Percentiles rank a stretch among this genome's conserved stretches.
These are phyloP conservation scores for Nannochloris sp. DNA, from an alignment of 139 green algal species.

Conservation along the genomic window DNA sequence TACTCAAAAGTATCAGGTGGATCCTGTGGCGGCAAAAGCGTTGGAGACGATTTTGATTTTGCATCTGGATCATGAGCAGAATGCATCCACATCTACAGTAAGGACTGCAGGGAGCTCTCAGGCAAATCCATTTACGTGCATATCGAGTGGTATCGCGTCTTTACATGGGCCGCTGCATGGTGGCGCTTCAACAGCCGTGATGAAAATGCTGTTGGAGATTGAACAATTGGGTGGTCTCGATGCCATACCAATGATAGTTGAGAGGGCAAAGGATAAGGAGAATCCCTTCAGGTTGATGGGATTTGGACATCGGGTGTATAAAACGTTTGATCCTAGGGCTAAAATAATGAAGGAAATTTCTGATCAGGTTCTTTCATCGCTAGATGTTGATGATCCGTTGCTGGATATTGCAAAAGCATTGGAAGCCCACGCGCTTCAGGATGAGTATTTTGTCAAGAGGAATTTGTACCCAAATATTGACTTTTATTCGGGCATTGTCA, in stretches of 20 bases:
- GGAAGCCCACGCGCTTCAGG: constrained; percentile 47
- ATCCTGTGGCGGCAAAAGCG: constrained; percentile 37
- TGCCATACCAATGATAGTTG: constrained; percentile 16
- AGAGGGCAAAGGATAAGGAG: constrained; percentile 1
- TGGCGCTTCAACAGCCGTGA: constrained; percentile 59
- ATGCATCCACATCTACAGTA: constrained; percentile 55
- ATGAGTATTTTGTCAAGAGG: constrained; percentile 59
- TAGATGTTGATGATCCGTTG: constrained; percentile 43
- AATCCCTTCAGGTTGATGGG: constrained; percentile 64
- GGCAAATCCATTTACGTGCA: constrained; percentile 64
- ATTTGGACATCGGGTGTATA: constrained; percentile 69
- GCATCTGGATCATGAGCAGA: constrained; percentile 67
- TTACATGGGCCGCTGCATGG: constrained; percentile 65
- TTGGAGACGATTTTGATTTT: constrained; percentile 61
- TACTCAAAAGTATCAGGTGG: constrained; percentile 36
- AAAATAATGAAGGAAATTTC: constrained; percentile 45
- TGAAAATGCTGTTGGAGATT: constrained; percentile 40
- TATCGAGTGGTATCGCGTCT: constrained; percentile 54
- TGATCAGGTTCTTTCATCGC: constrained; percentile 43
- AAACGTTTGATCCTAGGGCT: constrained; percentile 56
- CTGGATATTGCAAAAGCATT: constrained; percentile 62
- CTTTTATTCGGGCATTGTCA: constrained; percentile 67
- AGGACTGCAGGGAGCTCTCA: constrained; percentile 50
- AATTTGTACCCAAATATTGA: constrained; percentile 71
- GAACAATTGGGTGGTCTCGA: constrained; percentile 19